These are phyloP conservation scores for Hordeum vulgare DNA, from an alignment of 176 grass and related monocot species.

Conservation along the genomic window DNA sequence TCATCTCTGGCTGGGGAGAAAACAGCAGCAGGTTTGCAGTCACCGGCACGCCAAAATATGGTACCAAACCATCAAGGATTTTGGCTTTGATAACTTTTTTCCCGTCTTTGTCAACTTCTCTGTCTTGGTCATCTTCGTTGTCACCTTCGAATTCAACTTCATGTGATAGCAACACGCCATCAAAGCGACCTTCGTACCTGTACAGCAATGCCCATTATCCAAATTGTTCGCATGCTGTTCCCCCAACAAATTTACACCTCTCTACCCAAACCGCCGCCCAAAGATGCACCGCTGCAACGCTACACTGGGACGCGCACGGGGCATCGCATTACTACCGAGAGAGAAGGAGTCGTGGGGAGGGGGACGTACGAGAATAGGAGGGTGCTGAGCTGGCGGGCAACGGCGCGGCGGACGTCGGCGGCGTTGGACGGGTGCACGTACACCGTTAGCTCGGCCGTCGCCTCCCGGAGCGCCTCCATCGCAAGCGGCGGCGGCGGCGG, in stretches of 20 bases:
- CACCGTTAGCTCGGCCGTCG: conserved; percentile 44
- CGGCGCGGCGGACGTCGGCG: conserved; percentile 32
- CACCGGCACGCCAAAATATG: conserved; percentile 52
- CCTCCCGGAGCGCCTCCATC: conserved; percentile 57
- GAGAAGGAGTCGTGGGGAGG: not conserved
- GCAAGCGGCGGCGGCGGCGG: not conserved
- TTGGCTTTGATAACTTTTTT: conserved; percentile 21
- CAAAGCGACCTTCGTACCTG: conserved; percentile 80
- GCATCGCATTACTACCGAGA: not conserved
- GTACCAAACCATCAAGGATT: conserved; percentile 60
- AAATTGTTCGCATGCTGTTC: not conserved
- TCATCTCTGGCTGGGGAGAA: conserved; percentile 70
- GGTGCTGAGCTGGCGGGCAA: conserved; percentile 66
- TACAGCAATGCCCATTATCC: not conserved
- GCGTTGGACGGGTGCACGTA: conserved; percentile 68
- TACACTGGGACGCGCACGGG: not conserved
- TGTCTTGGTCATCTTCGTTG: not conserved
- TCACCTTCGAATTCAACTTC: conserved; percentile 15
- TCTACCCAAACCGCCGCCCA: not conserved
- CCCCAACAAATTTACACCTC: not conserved
- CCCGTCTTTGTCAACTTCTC: not conserved
- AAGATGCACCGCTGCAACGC: not conserved
- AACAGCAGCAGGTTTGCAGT: conserved; percentile 57
- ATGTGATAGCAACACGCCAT: conserved; percentile 64
- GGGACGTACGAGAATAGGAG: conserved; percentile 68